These are phyloP conservation scores for Fusarium pseudoanthophilum DNA, from an alignment of 2,329 filamentous ascomycete species.

Conservation along the genomic window DNA sequence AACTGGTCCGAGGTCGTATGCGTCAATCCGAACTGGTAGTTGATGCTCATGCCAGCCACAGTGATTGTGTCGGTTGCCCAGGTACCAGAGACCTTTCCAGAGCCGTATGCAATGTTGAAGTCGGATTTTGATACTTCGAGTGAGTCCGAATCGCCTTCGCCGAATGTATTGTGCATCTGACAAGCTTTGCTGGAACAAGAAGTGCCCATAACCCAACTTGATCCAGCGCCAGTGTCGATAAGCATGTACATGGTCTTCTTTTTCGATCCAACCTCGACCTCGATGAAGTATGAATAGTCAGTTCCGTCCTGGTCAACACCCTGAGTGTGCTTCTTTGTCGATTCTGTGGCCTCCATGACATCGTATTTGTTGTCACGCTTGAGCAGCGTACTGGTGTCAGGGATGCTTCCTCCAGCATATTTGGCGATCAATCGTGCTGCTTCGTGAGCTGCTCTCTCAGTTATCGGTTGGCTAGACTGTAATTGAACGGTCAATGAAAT, in stretches of 20 bases:
- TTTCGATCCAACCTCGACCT: slow-evolving; percentile 66
- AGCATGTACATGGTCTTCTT: slow-evolving; percentile 68
- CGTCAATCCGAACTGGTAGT: slow-evolving; percentile 78
- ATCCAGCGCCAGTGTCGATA: slow-evolving; percentile 74
- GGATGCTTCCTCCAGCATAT: slow-evolving; percentile 44
- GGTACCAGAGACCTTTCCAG: slow-evolving; percentile 75
- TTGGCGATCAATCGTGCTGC: slow-evolving; percentile 54
- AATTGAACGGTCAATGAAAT: slow-evolving; percentile 24
- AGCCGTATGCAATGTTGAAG: slow-evolving; percentile 80
- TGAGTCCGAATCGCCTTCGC: slow-evolving; percentile 71
- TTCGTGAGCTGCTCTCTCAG: slow-evolving; percentile 52
- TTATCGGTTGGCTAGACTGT: slow-evolving; percentile 49
- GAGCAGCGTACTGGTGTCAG: slow-evolving; percentile 29
- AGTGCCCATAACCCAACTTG: slow-evolving; percentile 85
- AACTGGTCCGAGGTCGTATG: slow-evolving; percentile 79
- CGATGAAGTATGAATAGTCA: slow-evolving; percentile 73
- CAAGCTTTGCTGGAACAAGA: slow-evolving; percentile 76
- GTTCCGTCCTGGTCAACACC: slow-evolving; percentile 72
- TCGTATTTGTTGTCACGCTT: slow-evolving; percentile 60
- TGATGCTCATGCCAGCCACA: slow-evolving; percentile 72
- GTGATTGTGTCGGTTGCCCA: slow-evolving; percentile 74
- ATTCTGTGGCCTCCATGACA: slow-evolving; percentile 58
- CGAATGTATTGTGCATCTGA: slow-evolving; percentile 75
- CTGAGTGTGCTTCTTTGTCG: slow-evolving; percentile 59
- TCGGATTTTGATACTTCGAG: slow-evolving; percentile 62